Base-by-base conservation (phyloP, 2,329 filamentous ascomycete species). In the Trichophyton simii region DNA sequence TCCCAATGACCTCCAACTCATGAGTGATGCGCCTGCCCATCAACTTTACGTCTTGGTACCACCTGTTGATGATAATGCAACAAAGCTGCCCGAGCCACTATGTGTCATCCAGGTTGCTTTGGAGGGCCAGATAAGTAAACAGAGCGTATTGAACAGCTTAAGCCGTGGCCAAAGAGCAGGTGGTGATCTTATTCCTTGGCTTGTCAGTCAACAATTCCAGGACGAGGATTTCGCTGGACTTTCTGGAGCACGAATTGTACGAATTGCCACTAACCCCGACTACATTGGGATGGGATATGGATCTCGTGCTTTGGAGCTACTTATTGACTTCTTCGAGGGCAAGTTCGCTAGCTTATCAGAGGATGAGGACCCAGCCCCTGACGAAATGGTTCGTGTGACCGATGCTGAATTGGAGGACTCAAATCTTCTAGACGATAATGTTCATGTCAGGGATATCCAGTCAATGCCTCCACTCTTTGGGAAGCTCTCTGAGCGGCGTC, bases 201-300 rank as follows among this genome's bases (percentile, higher is more conserved):
- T 97, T 36, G 89, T 99, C 65, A 95, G 90, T 72, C 91, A 97
- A 72, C 94, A 99, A 72, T 99, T 96, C 78, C 94, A 97, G 71
- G 94, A 99, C 68, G 90, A 95, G 66, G 91, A 96, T 66, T 99
- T 99, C 72, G 94, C 92, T 11, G 87, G 88, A 46, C 81, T 99
- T 0, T 97, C 92, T 13, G 95, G 94, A 61, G 94, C 92, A 38
- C 85, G 94, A 64, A 79, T 99, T 55, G 92, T 99, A 15, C 85
- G 94, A 57, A 97, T 99, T 69, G 94, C 95, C 20, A 96, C 94
- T 0, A 95, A 96, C 72, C 94, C 95, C 0, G 91, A 97, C 67
- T 96, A 96, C 68, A 80, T 87, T 59, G 84, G 82, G 55, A 96
- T 95, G 89, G 94, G 95, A 25, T 99, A 99, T 71, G 94, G 94